Evolutionary conservation across 139 green algal species (phyloP).

Genomic region (Tetratostichococcus sp.): DNA sequence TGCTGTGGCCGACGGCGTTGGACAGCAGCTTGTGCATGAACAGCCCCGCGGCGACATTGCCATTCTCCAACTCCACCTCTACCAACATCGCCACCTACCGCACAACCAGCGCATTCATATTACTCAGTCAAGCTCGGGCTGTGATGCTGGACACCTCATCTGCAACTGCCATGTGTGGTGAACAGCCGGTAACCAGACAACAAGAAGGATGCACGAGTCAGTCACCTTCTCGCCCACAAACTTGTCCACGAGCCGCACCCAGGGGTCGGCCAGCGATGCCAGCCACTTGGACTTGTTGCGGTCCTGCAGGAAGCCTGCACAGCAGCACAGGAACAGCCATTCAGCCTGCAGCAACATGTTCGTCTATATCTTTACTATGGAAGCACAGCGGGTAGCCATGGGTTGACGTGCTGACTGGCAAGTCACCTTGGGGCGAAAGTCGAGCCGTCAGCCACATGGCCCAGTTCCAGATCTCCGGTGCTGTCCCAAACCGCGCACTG

Average conservation of each 20-base stretch:
- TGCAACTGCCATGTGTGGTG: no score
- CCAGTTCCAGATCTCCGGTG: slow-evolving; percentile 87
- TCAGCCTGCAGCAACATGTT: no score
- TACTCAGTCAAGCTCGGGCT: no score
- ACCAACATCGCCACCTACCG: slow-evolving; percentile 71
- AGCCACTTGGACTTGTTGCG: slow-evolving; percentile 35
- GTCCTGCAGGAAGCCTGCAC: slow-evolving; percentile 18
- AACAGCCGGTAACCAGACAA: neutral
- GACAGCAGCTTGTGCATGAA: slow-evolving; percentile 80
- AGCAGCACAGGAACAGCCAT: no score
- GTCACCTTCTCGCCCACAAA: slow-evolving; percentile 78
- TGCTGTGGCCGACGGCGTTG: slow-evolving; percentile 51
- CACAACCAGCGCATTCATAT: no score
- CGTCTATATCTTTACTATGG: no score
- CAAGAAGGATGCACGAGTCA: neutral
- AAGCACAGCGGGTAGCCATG: no score
- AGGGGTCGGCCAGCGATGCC: slow-evolving; percentile 52
- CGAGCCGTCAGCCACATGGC: slow-evolving; percentile 78
- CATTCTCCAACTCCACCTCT: slow-evolving; percentile 81
- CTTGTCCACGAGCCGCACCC: slow-evolving; percentile 70
- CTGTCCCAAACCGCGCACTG: slow-evolving; percentile 90
- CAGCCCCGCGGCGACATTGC: slow-evolving; percentile 66
- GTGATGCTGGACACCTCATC: no score
- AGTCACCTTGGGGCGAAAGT: slow-evolving; percentile 50
- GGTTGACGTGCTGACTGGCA: no score